Conservation (phyloP, 805 yeast genomes). For the Kodamaea hsintzibuensis region DNA sequence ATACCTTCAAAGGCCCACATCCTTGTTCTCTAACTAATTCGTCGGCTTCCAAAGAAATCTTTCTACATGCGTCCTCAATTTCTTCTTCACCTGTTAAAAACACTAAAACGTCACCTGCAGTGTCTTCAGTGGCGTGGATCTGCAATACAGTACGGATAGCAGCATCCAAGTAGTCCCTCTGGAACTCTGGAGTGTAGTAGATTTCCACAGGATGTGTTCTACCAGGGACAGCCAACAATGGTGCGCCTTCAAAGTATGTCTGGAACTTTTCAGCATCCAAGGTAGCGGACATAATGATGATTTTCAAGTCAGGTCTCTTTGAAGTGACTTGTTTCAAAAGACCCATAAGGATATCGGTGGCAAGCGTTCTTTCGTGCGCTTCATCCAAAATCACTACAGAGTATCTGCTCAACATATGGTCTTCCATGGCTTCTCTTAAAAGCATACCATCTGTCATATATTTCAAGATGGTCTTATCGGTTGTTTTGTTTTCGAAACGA, state of each 20-base stretch:
- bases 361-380: constrained; percentile 96
- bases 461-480: constrained; percentile 77
- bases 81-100: constrained; percentile 97
- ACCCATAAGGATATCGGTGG: constrained; percentile 97
- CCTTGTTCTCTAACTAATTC: constrained; percentile 84
- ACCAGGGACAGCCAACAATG: constrained; percentile 94
- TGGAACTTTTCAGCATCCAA: constrained; percentile 97
- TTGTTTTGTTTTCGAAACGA: constrained; percentile 89
- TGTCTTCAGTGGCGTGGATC: constrained; percentile 92
- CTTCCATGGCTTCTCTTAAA: constrained; percentile 96
- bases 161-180: constrained; percentile 90
- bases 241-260: constrained; percentile 84
- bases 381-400: constrained; percentile 94
- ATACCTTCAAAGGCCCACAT: constrained; percentile 86
- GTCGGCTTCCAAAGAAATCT: constrained; percentile 84
- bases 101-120: constrained; percentile 80
- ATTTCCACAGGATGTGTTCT: constrained; percentile 97
- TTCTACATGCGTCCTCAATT: constrained; percentile 94
- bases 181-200: constrained; percentile 95
- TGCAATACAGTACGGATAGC: constrained; percentile 94
- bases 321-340: constrained; percentile 76
- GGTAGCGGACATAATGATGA: constrained; percentile 97
- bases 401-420: constrained; percentile 75
- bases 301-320: constrained; percentile 84
- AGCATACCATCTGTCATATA: constrained; percentile 99